Percentiles rank a stretch among this genome's conserved stretches.
These are phyloP conservation scores for Neurospora africana DNA, from an alignment of 495 filamentous ascomycete species.

Conservation along the genomic window DNA sequence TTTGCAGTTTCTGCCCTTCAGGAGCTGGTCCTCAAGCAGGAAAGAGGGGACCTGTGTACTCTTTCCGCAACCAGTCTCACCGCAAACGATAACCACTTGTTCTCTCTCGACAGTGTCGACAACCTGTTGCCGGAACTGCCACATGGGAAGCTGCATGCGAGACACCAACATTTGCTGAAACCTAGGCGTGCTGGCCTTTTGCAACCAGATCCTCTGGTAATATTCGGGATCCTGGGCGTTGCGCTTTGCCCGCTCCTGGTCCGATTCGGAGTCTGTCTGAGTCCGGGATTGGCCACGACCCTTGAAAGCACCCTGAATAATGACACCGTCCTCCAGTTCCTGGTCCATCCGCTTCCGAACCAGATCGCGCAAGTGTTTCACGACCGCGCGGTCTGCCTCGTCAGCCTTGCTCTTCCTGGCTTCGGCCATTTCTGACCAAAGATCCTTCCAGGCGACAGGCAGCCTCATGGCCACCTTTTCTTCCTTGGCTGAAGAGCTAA, in stretches of 20 bases:
- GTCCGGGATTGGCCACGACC: conserved; percentile 46
- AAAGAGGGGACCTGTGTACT: conserved; percentile 93
- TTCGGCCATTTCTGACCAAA: conserved; percentile 70
- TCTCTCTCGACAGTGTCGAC: conserved; percentile 60
- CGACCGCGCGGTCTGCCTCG: conserved; percentile 50
- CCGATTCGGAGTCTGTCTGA: conserved; percentile 34
- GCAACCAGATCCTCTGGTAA: conserved; percentile 57
- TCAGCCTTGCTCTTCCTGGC: conserved; percentile 58
- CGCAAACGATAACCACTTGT: conserved; percentile 82
- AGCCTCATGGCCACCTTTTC: conserved; percentile 75
- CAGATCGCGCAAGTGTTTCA: conserved; percentile 52
- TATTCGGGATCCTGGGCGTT: conserved; percentile 24
- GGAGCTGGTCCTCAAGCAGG: conserved; percentile 79
- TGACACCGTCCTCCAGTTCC: conserved; percentile 61
- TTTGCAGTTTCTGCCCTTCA: conserved; percentile 69
- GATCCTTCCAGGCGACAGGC: conserved; percentile 68
- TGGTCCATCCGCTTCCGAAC: conserved; percentile 46
- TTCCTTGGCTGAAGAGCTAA: conserved; percentile 64
- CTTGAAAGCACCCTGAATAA: conserved; percentile 60
- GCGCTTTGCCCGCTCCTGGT: conserved; percentile 26
- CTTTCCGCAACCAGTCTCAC: conserved; percentile 95
- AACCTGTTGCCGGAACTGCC: conserved; percentile 68
- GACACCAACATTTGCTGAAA: conserved; percentile 51
- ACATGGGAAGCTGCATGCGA: conserved; percentile 76
- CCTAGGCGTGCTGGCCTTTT: conserved; percentile 50